These are phyloP conservation scores for Colletotrichum lupini DNA, from an alignment of 2,329 filamentous ascomycete species.

Conservation along the genomic window DNA sequence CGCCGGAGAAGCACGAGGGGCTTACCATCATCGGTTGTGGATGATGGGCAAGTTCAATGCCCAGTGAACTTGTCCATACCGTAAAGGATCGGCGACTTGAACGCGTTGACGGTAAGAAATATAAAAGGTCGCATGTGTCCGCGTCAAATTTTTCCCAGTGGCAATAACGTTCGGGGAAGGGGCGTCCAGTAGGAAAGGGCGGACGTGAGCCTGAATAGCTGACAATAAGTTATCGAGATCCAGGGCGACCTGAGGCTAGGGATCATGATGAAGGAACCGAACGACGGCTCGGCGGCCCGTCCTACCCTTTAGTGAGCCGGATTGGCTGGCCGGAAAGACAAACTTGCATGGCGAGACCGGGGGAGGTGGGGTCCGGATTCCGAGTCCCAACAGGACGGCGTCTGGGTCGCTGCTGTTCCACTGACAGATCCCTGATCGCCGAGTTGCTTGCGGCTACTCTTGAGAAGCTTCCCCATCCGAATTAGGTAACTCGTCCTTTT, in stretches of 20 bases:
- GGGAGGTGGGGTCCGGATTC: conserved; percentile 20
- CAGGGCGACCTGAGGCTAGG: background rate
- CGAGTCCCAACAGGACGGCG: conserved; percentile 25
- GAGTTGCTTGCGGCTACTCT: background rate
- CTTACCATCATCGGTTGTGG: background rate
- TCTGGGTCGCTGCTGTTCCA: background rate
- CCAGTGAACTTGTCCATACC: background rate
- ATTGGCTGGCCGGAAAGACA: conserved; percentile 25
- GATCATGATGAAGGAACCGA: background rate
- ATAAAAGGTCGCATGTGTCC: conserved; percentile 25
- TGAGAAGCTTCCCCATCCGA: conserved; percentile 5
- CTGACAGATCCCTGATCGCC: background rate
- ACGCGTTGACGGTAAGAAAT: conserved; percentile 6
- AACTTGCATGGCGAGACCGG: background rate
- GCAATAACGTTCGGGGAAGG: background rate
- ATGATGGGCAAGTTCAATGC: background rate
- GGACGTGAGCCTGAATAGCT: conserved; percentile 10
- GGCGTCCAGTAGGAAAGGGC: conserved; percentile 15
- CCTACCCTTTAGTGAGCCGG: conserved; percentile 1
- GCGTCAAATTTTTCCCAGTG: background rate
- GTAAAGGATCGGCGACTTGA: conserved; percentile 10
- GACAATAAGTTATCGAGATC: conserved; percentile 12
- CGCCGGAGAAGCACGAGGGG: background rate
- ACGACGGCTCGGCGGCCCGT: conserved; percentile 27
- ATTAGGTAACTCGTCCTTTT: background rate